These are phyloP conservation scores for Fabrea salina DNA, from an alignment of 169 alveolate genomes.

Conservation along the genomic window DNA sequence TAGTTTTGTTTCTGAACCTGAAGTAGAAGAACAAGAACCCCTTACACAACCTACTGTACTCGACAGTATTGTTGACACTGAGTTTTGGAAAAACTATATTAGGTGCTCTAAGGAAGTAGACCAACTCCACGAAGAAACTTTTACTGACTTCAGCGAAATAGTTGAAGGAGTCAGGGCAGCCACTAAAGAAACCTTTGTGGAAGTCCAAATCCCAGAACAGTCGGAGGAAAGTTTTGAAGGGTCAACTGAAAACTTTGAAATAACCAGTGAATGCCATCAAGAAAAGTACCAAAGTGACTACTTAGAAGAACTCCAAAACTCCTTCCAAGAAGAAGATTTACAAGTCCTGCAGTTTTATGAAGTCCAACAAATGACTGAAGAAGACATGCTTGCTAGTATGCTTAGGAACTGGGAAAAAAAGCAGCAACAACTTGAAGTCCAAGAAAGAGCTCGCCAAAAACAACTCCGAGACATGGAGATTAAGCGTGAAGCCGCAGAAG, in stretches of 20 bases:
- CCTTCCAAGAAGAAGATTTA: not conserved
- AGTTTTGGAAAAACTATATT: not conserved
- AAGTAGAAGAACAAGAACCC: not conserved
- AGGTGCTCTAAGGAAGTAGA: not conserved
- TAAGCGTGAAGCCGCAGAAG: not conserved
- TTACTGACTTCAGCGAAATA: not conserved
- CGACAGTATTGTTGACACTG: not conserved
- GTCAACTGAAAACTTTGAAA: not conserved
- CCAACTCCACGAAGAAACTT: not conserved
- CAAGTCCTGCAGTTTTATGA: not conserved
- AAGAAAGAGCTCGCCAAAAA: too few relatives aligned
- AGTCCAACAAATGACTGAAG: not conserved
- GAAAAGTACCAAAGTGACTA: not conserved
- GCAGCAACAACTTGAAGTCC: not conserved
- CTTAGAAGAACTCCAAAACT: not conserved
- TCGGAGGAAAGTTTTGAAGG: not conserved
- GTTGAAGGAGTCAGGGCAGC: not conserved
- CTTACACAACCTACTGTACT: not conserved
- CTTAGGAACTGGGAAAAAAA: constrained; percentile 6
- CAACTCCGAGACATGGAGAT: not conserved
- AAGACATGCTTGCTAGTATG: not conserved
- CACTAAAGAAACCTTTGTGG: not conserved
- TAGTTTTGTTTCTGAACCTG: not conserved
- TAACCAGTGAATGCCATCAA: not conserved
- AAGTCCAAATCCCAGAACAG: not conserved